A percentile compares a stretch with the other conserved stretches of the same genome.
Evolutionary conservation across 805 yeast genomes (phyloP).

Genomic region (Brettanomyces custersianus): DNA sequence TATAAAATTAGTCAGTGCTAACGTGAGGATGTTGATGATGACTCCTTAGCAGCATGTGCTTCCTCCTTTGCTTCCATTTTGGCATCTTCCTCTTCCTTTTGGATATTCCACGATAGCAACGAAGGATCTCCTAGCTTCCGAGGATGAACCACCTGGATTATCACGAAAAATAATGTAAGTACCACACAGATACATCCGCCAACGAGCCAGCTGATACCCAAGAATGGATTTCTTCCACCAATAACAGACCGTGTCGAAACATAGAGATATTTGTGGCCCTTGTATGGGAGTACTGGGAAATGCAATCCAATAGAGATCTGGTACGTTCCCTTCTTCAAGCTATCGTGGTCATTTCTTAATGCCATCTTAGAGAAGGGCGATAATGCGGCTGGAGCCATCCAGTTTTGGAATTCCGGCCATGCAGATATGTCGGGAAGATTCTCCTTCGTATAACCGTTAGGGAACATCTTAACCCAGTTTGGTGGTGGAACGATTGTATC

Average conservation of each 20-base stretch:
- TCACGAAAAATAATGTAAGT: slow-evolving; percentile 42
- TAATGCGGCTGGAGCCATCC: slow-evolving; percentile 81
- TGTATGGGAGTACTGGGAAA: slow-evolving; percentile 65
- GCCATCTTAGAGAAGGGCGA: slow-evolving; percentile 60
- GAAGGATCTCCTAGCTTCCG: slow-evolving; percentile 66
- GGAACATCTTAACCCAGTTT: slow-evolving; percentile 64
- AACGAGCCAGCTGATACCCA: slow-evolving; percentile 68
- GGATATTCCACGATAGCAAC: slow-evolving; percentile 65
- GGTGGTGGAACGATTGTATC: slow-evolving; percentile 74
- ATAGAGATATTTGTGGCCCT: slow-evolving; percentile 61
- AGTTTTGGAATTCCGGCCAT: slow-evolving; percentile 69
- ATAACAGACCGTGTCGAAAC: slow-evolving; percentile 62
- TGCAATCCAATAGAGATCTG: slow-evolving; percentile 62
- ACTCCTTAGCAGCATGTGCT: neutral
- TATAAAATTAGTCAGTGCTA: neutral
- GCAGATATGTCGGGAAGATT: slow-evolving; percentile 61
- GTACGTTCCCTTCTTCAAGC: slow-evolving; percentile 49
- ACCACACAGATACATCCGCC: slow-evolving; percentile 64
- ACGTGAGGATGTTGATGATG: slow-evolving; percentile 1
- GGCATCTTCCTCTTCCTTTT: slow-evolving; percentile 10
- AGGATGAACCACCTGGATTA: slow-evolving; percentile 52
- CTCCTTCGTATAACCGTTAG: slow-evolving; percentile 62
- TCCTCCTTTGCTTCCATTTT: neutral
- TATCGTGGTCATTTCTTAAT: slow-evolving; percentile 50
- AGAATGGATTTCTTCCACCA: slow-evolving; percentile 68